These are phyloP conservation scores for Tuber melanosporum DNA, from an alignment of 495 filamentous ascomycete species.

Conservation along the genomic window DNA sequence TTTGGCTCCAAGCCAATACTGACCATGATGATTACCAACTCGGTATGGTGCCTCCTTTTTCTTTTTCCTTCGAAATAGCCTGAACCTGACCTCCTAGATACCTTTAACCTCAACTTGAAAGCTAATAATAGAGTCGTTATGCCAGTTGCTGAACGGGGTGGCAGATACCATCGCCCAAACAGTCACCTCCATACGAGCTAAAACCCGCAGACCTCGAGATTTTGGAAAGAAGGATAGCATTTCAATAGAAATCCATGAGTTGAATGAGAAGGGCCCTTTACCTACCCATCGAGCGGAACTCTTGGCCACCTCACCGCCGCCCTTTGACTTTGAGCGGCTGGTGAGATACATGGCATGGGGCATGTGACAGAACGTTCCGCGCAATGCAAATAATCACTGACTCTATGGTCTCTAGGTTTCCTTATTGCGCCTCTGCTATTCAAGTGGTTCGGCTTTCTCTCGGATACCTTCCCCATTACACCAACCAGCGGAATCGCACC, in stretches of 20 bases:
- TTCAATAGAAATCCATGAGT: constrained; percentile 84
- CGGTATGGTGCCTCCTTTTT: constrained; percentile 52
- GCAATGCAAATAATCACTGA: background rate
- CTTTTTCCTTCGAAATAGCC: background rate
- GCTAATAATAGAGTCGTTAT: constrained; percentile 8
- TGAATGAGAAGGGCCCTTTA: constrained; percentile 78
- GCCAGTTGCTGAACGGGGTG: constrained; percentile 73
- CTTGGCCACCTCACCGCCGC: constrained; percentile 56
- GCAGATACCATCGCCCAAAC: constrained; percentile 94
- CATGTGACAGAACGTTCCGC: constrained; percentile 12
- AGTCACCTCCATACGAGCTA: constrained; percentile 72
- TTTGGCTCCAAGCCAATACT: constrained; percentile 69
- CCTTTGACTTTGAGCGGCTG: constrained; percentile 85
- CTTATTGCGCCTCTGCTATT: constrained; percentile 91
- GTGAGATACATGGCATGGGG: constrained; percentile 92
- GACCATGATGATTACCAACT: constrained; percentile 97
- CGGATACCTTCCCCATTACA: constrained; percentile 72
- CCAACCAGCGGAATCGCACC: constrained; percentile 64
- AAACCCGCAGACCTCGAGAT: constrained; percentile 48
- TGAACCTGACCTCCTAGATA: constrained; percentile 4
- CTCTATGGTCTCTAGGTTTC: constrained; percentile 51
- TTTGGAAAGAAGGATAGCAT: constrained; percentile 55
- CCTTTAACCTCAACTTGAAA: background rate
- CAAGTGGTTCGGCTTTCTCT: constrained; percentile 87
- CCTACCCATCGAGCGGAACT: constrained; percentile 55